These are phyloP conservation scores for Ophiosphaerella herpotricha DNA, from an alignment of 2,329 filamentous ascomycete species.

Conservation along the genomic window DNA sequence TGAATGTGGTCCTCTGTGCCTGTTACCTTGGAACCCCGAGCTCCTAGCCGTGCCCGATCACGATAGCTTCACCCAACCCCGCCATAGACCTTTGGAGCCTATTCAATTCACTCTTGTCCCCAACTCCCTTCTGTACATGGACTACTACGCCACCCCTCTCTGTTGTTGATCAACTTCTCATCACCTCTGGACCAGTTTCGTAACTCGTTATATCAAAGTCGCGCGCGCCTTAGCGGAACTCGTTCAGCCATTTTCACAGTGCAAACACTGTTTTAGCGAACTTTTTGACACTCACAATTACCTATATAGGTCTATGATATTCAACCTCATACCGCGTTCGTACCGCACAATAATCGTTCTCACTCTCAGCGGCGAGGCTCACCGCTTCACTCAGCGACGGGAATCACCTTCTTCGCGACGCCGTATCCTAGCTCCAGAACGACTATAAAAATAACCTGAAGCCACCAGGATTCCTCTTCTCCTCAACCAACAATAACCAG, in stretches of 20 bases:
- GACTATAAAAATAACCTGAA: slow-evolving; percentile 11
- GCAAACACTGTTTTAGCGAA: neutral
- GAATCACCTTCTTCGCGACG: slow-evolving; percentile 9
- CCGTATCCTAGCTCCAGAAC: slow-evolving; percentile 3
- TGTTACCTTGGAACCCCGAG: slow-evolving; percentile 1
- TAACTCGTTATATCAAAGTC: neutral
- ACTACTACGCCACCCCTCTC: neutral
- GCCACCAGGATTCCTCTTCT: slow-evolving; percentile 1
- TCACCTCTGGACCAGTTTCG: neutral
- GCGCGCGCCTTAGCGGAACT: neutral
- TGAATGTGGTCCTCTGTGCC: neutral
- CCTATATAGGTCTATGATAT: neutral
- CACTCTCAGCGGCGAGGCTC: slow-evolving; percentile 8
- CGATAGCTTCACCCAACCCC: slow-evolving; percentile 15
- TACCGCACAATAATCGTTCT: neutral
- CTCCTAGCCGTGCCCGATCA: slow-evolving; percentile 18
- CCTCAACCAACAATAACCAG: slow-evolving; percentile 1
- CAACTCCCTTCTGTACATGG: neutral
- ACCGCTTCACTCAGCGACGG: slow-evolving; percentile 7
- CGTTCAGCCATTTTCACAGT: neutral
- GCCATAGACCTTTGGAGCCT: neutral
- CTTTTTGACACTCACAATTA: neutral
- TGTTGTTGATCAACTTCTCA: neutral
- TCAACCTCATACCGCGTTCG: neutral
- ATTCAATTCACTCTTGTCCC: slow-evolving; percentile 1